phyloP scores from a whole-genome alignment of 495 filamentous ascomycete species.

The Penicilliopsis zonata region DNA sequence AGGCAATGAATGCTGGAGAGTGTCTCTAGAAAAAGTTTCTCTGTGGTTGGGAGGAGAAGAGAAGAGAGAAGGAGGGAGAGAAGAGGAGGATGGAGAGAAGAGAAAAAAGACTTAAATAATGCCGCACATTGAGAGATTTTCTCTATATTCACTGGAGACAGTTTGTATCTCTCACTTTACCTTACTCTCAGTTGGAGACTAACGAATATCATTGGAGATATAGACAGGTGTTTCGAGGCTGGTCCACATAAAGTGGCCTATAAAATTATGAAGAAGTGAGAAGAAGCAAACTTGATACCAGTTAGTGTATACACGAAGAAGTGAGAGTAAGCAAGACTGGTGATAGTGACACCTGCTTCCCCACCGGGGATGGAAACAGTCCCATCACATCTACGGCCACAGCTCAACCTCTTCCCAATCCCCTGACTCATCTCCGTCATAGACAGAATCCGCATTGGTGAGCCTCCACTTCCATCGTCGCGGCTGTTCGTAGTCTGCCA shows the following conservation, averaged over 20 bases:
- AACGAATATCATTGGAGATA: too few relatives aligned
- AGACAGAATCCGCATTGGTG: slow-evolving; percentile 13
- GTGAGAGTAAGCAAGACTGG: not conserved
- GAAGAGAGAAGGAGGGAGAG: not conserved
- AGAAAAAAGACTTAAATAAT: too few relatives aligned
- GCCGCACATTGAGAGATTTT: too few relatives aligned
- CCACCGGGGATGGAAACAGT: slow-evolving; percentile 2
- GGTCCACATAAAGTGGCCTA: too few relatives aligned
- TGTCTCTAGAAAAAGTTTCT: too few relatives aligned
- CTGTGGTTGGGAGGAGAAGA: not conserved
- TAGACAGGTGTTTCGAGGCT: too few relatives aligned
- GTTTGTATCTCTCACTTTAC: too few relatives aligned
- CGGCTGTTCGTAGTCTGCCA: slow-evolving; percentile 51
- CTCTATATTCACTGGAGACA: too few relatives aligned
- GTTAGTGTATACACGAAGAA: not conserved
- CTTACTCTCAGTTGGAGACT: too few relatives aligned
- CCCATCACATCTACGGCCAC: slow-evolving; percentile 53
- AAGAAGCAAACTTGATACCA: not conserved
- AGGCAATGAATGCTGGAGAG: too few relatives aligned
- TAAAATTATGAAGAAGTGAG: not conserved
- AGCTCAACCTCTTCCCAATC: slow-evolving; percentile 69
- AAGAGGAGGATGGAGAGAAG: slow-evolving; percentile 1
- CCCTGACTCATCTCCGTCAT: slow-evolving; percentile 24
- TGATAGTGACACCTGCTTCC: slow-evolving; percentile 1
- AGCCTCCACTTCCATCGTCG: slow-evolving; percentile 55